Base-by-base conservation (phyloP, 805 yeast genomes). In the Lachancea thermotolerans region DNA sequence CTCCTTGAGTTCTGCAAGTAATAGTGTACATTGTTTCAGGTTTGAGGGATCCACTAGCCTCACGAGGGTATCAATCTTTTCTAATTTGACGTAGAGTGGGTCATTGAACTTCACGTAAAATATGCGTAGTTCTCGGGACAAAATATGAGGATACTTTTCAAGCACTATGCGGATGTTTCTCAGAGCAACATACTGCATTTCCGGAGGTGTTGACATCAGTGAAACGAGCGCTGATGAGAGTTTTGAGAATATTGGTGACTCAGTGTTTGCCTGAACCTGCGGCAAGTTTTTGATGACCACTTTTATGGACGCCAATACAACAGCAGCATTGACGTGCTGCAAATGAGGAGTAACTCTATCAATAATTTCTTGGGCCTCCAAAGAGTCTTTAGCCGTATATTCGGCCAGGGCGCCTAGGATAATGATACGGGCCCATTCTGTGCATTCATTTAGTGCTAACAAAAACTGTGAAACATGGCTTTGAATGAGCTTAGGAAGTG, bases 391-490 rank as follows among this genome's bases (percentile, higher is more conserved):
- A 0, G 95, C 72, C 4, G 70, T 60, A 62, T 82, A 91, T 38
- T 83, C 90, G 6, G 88, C 74, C 51, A 93, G 68, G 1, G 96
- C 89, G 1, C 85, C 78, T 48, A 93, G 72, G 37, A 93, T 85
- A 1, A 97, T 79, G 52, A 93, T 85, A 58, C 99, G 77, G 10
- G 99, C 99, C 99, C 99, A 93, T 68, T 93, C 99, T 0, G 98
- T 90, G 68, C 98, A 91, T 68, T 93, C 99, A 64, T 91, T 91
- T 52, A 93, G 72, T 11, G 96, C 95, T 54, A 81, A 71, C 49
- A 93, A 70, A 49, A 93, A 74, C 62, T 81, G 85, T 46, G 75
- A 71, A 42, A 81, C 60, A 43, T 71, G 57, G 63, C 69, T 43
- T 59, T 72, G 37, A 60, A 62, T 57, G 41, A 63, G 49, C 18